These are phyloP conservation scores for Cicer bijugum DNA, from an alignment of 306 rosid genomes.

Conservation along the genomic window DNA sequence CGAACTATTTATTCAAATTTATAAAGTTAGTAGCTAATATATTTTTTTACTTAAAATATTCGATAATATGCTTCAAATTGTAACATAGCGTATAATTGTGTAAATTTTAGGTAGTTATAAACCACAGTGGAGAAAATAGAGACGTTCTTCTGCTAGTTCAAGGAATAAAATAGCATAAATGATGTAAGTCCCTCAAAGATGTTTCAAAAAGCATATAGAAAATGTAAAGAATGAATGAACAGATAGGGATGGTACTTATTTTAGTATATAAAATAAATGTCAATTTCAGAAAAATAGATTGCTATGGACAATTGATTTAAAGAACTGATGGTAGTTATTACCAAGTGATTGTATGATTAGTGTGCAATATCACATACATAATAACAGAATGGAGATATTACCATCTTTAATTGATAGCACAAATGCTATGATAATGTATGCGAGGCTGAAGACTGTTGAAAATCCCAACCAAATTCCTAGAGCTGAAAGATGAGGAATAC, in stretches of 20 bases:
- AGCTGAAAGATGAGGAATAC: slow-evolving; percentile 88
- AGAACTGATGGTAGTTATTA: background rate
- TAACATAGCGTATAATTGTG: background rate
- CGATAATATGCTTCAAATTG: background rate
- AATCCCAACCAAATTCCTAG: slow-evolving; percentile 89
- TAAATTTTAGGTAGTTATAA: background rate
- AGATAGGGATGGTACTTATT: too few relatives aligned
- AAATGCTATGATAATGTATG: slow-evolving; percentile 60
- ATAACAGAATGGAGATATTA: slow-evolving; percentile 45
- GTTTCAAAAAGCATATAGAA: too few relatives aligned
- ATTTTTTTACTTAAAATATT: background rate
- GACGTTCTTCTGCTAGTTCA: background rate
- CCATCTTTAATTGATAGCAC: slow-evolving; percentile 77
- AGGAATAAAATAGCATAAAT: background rate
- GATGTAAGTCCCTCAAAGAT: too few relatives aligned
- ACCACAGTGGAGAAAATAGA: background rate
- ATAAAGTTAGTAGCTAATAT: background rate
- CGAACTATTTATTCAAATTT: background rate
- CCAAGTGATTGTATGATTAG: slow-evolving; percentile 2
- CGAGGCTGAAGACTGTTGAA: slow-evolving; percentile 74
- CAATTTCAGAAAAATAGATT: background rate
- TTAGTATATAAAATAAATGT: too few relatives aligned
- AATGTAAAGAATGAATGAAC: too few relatives aligned
- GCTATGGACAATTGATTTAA: background rate
- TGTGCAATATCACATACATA: background rate